Percentiles rank a stretch among this genome's conserved stretches.
phyloP scores from a whole-genome alignment of 2,329 filamentous ascomycete species.

The Bipolaris sorokiniana region DNA sequence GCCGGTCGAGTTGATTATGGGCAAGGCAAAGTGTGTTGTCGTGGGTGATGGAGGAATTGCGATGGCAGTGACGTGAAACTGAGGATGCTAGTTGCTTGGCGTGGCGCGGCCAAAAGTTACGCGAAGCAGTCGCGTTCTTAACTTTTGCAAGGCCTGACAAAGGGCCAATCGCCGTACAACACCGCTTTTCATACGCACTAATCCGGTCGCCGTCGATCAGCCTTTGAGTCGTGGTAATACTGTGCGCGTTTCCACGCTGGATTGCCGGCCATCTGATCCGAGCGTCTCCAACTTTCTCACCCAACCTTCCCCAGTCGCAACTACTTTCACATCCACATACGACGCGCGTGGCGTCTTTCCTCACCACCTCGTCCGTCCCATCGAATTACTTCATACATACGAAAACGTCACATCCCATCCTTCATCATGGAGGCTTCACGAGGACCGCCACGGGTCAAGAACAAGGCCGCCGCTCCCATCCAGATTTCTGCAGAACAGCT shows the following conservation, averaged over 20 bases:
- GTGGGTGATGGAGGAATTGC: slow-evolving; percentile 11
- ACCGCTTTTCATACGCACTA: background rate
- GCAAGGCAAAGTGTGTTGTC: slow-evolving; percentile 11
- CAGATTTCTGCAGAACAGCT: slow-evolving; percentile 97
- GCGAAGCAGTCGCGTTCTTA: slow-evolving; percentile 15
- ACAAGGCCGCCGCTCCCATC: slow-evolving; percentile 85
- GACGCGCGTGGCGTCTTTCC: slow-evolving; percentile 4
- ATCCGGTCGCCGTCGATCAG: background rate
- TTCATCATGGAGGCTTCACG: slow-evolving; percentile 80
- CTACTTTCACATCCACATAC: background rate
- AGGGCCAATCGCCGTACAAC: slow-evolving; percentile 3
- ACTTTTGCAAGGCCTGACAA: background rate
- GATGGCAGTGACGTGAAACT: slow-evolving; percentile 22
- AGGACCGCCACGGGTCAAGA: slow-evolving; percentile 95
- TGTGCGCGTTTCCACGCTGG: background rate
- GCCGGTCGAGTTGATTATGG: slow-evolving; percentile 12
- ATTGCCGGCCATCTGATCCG: slow-evolving; percentile 9
- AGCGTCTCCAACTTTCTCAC: slow-evolving; percentile 14
- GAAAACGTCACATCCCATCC: background rate
- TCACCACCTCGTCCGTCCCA: background rate
- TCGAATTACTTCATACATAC: background rate
- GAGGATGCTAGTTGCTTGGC: slow-evolving; percentile 26
- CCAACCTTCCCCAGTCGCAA: slow-evolving; percentile 11
- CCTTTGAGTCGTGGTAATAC: background rate
- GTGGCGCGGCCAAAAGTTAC: slow-evolving; percentile 26